These are phyloP conservation scores for Fraxinus platypoda DNA, from an alignment of 305 asterid species.

Conservation along the genomic window DNA sequence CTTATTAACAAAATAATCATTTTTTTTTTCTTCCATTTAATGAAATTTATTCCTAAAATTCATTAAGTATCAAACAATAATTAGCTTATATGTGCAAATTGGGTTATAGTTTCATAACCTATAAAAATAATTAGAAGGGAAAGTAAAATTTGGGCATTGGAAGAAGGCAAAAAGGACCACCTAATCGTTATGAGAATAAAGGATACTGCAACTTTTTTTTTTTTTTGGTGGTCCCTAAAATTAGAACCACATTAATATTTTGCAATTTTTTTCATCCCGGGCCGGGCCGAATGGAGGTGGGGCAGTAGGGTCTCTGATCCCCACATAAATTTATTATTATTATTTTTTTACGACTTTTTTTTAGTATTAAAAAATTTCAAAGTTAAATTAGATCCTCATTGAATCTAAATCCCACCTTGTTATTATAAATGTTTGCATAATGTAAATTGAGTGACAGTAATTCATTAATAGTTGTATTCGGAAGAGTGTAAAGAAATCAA, in stretches of 20 bases:
- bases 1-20: neutral
- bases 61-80: too few species aligned
- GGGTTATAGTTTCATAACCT: neutral
- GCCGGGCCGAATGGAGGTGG: too few species aligned
- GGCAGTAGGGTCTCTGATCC: too few species aligned
- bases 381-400: too few species aligned
- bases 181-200: constrained; percentile 41
- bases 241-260: constrained; percentile 3
- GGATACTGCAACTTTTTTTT: constrained; percentile 31
- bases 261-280: neutral
- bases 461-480: neutral
- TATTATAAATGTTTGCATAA: neutral
- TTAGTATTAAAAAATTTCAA: too few species aligned
- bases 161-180: constrained; percentile 41
- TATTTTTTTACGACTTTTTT: too few species aligned
- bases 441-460: neutral
- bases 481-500: too few species aligned
- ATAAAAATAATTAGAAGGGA: neutral
- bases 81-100: neutral
- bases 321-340: too few species aligned
- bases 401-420: neutral
- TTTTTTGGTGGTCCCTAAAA: constrained; percentile 40
- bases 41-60: too few species aligned
- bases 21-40: too few species aligned
- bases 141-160: neutral